Conservation (phyloP, 179 eudicot genomes). For the Silene vulgaris region DNA sequence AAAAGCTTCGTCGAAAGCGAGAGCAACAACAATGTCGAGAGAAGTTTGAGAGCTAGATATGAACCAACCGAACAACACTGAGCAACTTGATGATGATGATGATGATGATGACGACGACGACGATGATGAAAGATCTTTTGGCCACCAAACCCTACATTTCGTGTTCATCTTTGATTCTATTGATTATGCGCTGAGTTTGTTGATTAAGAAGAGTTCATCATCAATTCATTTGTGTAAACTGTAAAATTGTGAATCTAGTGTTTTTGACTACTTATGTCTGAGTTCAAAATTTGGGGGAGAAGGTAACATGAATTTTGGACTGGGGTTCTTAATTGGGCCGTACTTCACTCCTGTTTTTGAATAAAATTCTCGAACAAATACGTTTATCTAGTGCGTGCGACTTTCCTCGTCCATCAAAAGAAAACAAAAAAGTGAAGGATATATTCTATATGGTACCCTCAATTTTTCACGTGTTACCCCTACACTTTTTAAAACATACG, state of each 20-base stretch:
- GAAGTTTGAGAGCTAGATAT: slow-evolving; percentile 45
- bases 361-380: no score
- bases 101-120: slow-evolving; percentile 18
- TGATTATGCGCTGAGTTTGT: not conserved
- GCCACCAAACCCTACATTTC: slow-evolving; percentile 95
- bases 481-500: no score
- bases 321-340: no score
- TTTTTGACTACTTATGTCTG: not conserved
- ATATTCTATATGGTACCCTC: no score
- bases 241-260: no score
- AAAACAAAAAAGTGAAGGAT: no score
- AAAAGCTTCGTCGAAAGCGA: slow-evolving; percentile 40
- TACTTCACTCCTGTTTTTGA: no score
- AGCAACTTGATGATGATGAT: slow-evolving; percentile 21
- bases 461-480: no score
- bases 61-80: slow-evolving; percentile 76
- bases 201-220: not conserved
- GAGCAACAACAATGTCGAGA: slow-evolving; percentile 73
- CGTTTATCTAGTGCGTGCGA: no score
- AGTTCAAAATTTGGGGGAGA: no score
- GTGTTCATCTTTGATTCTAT: slow-evolving; percentile 32
- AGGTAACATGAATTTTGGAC: no score
- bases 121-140: slow-evolving; percentile 37
- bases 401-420: no score
- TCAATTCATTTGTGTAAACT: not conserved